phyloP scores from a whole-genome alignment of 1,139 yeast genomes.

The Diutina scorzettiae region DNA sequence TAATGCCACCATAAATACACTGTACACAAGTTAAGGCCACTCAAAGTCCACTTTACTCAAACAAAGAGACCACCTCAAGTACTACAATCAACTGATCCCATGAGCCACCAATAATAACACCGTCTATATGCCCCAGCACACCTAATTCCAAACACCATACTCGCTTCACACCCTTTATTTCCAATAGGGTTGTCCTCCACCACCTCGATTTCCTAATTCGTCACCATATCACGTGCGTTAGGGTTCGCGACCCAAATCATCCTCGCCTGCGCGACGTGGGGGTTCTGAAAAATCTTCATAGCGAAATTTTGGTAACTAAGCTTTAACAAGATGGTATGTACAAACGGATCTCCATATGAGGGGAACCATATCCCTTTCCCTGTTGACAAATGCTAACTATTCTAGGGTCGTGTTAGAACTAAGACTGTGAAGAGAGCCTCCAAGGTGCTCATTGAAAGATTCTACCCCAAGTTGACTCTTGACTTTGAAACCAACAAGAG shows the following conservation, averaged over 20 bases:
- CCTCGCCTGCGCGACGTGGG: not conserved
- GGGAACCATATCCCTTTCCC: no score
- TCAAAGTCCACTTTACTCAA: no score
- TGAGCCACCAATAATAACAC: no score
- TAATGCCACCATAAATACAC: no score
- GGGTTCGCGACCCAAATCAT: not conserved
- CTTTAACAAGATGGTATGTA: constrained; percentile 5
- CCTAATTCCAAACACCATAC: no score
- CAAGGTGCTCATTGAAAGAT: constrained; percentile 98
- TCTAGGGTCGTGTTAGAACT: constrained; percentile 97
- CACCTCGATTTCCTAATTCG: no score
- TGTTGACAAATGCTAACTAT: constrained; percentile 3
- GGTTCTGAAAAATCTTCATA: not conserved
- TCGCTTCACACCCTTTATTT: no score
- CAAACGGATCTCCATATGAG: not conserved
- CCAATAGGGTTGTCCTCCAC: no score
- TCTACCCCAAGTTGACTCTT: constrained; percentile 99
- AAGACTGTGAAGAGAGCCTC: constrained; percentile 99
- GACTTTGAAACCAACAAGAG: constrained; percentile 99
- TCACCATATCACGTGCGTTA: constrained; percentile 6
- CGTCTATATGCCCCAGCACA: no score
- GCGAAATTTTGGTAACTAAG: not conserved
- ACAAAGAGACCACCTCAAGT: no score
- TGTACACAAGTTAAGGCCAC: no score
- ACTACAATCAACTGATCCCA: no score